Percentiles rank a stretch among this genome's conserved stretches.
These are phyloP conservation scores for Talaromyces sp. DNA, from an alignment of 2,329 filamentous ascomycete species.

Conservation along the genomic window DNA sequence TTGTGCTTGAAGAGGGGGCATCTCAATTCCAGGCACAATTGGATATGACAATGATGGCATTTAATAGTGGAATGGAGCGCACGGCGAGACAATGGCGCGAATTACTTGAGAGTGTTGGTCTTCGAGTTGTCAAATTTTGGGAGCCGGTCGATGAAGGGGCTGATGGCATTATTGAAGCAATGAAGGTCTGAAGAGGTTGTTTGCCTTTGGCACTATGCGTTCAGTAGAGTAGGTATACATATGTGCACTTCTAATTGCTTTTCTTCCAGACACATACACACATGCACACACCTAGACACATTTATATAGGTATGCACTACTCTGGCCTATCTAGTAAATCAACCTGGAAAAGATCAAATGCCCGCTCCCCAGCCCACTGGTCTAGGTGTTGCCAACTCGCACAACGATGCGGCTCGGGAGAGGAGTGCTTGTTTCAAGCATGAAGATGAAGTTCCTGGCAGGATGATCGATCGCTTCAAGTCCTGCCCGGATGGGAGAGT, in stretches of 20 bases:
- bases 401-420: conserved; percentile 11
- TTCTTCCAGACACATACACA: background rate
- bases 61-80: background rate
- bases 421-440: conserved; percentile 18
- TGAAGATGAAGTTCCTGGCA: background rate
- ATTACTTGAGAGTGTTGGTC: conserved; percentile 17
- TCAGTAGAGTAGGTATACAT: background rate
- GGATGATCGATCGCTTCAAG: background rate
- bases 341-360: background rate
- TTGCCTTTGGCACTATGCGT: background rate
- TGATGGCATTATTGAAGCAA: conserved; percentile 1
- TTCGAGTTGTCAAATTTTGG: conserved; percentile 23
- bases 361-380: background rate
- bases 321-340: background rate
- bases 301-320: background rate
- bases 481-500: background rate
- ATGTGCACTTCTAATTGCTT: no score
- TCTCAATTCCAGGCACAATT: conserved; percentile 17
- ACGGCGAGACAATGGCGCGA: background rate
- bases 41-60: conserved; percentile 10
- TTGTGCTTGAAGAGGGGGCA: conserved; percentile 32
- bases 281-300: background rate
- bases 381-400: background rate
- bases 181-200: background rate
- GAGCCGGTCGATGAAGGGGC: background rate